Percentiles rank a stretch among this genome's conserved stretches.
phyloP scores from a whole-genome alignment of 495 filamentous ascomycete species.

The Hypoxylon intermedium region DNA sequence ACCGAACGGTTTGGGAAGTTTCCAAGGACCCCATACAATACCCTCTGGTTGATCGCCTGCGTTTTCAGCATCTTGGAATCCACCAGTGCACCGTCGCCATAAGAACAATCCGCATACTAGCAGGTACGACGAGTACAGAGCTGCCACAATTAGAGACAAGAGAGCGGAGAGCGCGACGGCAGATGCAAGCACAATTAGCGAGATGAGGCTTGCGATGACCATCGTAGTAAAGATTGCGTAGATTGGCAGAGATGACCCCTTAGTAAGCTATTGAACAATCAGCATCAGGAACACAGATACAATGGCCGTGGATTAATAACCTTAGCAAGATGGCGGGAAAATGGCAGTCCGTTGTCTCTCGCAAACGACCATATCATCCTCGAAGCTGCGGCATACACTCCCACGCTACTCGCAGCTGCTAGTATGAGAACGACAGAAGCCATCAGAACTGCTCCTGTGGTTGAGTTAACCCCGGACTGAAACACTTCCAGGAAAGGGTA shows the following conservation, averaged over 20 bases:
- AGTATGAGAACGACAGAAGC: conserved; percentile 49
- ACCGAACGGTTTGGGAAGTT: conserved; percentile 53
- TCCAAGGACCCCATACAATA: conserved; percentile 60
- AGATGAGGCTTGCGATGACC: conserved; percentile 59
- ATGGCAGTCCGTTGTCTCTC: conserved; percentile 65
- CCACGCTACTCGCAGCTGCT: conserved; percentile 50
- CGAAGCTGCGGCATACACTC: conserved; percentile 38
- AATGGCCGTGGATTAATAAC: too few species aligned
- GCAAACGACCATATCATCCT: conserved; percentile 64
- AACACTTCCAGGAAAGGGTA: conserved; percentile 64
- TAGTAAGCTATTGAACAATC: conserved; percentile 46
- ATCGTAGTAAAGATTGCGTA: conserved; percentile 59
- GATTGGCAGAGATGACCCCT: conserved; percentile 52
- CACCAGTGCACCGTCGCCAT: conserved; percentile 47
- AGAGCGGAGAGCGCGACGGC: conserved; percentile 63
- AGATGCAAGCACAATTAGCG: conserved; percentile 67
- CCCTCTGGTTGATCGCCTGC: conserved; percentile 38
- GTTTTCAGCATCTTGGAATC: conserved; percentile 41
- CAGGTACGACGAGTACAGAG: conserved; percentile 57
- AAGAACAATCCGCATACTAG: conserved; percentile 45
- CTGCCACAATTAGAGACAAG: conserved; percentile 54
- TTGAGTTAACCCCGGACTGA: conserved; percentile 48
- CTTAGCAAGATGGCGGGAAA: conserved; percentile 55
- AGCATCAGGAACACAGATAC: too few species aligned
- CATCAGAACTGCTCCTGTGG: conserved; percentile 54